Conservation (phyloP, 2,329 filamentous ascomycete species). For the Graphilbum fragrans region DNA sequence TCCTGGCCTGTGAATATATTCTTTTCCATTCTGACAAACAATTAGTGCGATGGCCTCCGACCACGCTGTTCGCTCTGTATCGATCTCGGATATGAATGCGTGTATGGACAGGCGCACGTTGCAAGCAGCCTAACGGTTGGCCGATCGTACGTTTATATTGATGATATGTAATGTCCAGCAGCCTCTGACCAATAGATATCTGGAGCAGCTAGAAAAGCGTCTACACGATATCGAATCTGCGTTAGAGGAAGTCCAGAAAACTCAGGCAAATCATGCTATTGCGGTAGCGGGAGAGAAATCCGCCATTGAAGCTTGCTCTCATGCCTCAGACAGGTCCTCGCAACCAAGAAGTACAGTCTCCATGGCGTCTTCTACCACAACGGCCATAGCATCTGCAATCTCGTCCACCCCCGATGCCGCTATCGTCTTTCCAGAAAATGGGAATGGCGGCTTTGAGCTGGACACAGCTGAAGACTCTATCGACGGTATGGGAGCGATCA, state of each 20-base stretch:
- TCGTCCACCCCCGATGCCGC: no score
- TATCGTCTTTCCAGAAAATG: no score
- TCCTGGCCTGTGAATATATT: not conserved
- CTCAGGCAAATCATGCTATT: no score
- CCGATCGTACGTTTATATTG: not conserved
- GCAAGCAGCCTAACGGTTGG: slow-evolving; percentile 3
- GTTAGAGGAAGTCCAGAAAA: not conserved
- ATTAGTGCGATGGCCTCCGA: slow-evolving; percentile 6
- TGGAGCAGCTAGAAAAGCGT: slow-evolving; percentile 6
- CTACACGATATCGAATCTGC: slow-evolving; percentile 3
- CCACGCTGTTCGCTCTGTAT: slow-evolving; percentile 5
- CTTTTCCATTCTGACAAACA: no score
- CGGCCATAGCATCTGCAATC: no score
- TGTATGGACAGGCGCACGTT: slow-evolving; percentile 3
- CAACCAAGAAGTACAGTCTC: no score
- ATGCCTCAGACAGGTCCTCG: no score
- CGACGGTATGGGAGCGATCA: slow-evolving; percentile 13
- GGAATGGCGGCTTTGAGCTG: not conserved
- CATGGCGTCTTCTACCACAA: no score
- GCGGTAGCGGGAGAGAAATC: no score
- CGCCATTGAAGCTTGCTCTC: no score
- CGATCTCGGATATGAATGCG: slow-evolving; percentile 5
- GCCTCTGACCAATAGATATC: no score
- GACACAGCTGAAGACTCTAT: slow-evolving; percentile 7
- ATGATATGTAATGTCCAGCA: not conserved